phyloP scores from a whole-genome alignment of 2,329 filamentous ascomycete species.

The Pseudocercospora macadamiae region DNA sequence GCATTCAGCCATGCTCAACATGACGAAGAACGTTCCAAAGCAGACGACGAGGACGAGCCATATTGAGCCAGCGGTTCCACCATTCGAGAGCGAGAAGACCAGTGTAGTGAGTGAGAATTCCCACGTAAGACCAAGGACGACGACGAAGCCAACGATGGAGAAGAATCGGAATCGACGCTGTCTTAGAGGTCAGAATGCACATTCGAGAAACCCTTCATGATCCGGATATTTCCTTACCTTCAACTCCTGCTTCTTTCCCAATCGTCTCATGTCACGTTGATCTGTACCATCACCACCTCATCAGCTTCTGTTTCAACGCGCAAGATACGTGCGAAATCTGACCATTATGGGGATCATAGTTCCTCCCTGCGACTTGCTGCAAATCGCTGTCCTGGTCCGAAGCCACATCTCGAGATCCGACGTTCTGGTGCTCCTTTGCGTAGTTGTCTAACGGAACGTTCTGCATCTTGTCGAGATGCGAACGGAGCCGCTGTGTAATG shows the following conservation, averaged over 20 bases:
- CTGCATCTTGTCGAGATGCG: conserved; percentile 21
- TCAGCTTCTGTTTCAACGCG: not conserved
- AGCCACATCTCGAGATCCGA: conserved; percentile 18
- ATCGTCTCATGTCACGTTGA: conserved; percentile 26
- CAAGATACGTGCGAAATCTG: not conserved
- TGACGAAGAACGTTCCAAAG: conserved; percentile 30
- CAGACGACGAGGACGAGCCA: conserved; percentile 46
- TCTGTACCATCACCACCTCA: conserved; percentile 17
- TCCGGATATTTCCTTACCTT: conserved; percentile 22
- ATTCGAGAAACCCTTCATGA: not conserved
- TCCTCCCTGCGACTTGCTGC: conserved; percentile 23
- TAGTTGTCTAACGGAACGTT: conserved; percentile 18
- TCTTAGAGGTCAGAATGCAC: not conserved
- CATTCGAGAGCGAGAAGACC: conserved; percentile 44
- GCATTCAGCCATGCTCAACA: conserved; percentile 54
- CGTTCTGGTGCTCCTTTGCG: conserved; percentile 18
- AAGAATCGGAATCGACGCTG: conserved; percentile 36
- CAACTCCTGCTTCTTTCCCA: conserved; percentile 31
- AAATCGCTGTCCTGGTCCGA: conserved; percentile 24
- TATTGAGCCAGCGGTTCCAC: conserved; percentile 57
- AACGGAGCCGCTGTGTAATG: not conserved
- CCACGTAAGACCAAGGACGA: conserved; percentile 34
- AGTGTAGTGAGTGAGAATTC: conserved; percentile 28
- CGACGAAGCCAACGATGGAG: conserved; percentile 34
- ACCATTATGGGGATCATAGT: conserved; percentile 29